These are phyloP conservation scores for Lepiota venenata DNA, from an alignment of 768 basidiomycete species.

Conservation along the genomic window DNA sequence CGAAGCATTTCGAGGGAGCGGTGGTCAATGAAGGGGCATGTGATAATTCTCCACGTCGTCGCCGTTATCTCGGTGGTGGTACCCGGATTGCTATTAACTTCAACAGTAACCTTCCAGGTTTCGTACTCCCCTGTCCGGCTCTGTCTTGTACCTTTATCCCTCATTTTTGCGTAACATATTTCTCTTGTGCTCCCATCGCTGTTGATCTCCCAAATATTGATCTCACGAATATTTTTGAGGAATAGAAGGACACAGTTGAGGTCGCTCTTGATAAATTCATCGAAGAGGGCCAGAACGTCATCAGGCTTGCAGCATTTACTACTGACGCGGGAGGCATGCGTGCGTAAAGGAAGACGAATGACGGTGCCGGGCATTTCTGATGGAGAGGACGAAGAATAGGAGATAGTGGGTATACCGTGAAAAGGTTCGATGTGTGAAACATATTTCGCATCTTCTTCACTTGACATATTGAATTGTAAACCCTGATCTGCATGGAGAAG, in stretches of 20 bases:
- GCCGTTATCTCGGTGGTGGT: not conserved
- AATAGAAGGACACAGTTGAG: conserved; percentile 38
- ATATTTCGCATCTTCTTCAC: not conserved
- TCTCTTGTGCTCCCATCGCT: conserved; percentile 16
- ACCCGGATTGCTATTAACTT: not conserved
- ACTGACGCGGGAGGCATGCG: conserved; percentile 27
- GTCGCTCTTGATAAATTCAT: conserved; percentile 36
- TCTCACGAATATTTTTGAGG: conserved; percentile 31
- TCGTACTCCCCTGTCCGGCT: not conserved
- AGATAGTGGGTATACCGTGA: not conserved
- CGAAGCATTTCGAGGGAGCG: not conserved
- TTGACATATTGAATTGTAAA: conserved; percentile 18
- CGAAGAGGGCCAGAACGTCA: conserved; percentile 33
- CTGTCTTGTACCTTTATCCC: not conserved
- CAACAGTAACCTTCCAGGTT: not conserved
- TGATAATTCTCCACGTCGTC: conserved; percentile 4
- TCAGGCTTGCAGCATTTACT: conserved; percentile 22
- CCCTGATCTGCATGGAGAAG: conserved; percentile 28
- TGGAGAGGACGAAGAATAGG: not conserved
- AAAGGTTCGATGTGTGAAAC: conserved; percentile 4
- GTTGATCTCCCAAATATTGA: conserved; percentile 36
- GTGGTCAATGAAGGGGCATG: not conserved
- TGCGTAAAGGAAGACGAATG: conserved; percentile 44
- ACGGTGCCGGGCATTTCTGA: conserved; percentile 32
- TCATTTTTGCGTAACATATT: not conserved